Percentiles rank a stretch among this genome's conserved stretches.
Evolutionary conservation across 164 flowering plant genomes (phyloP).

Genomic region (Dillenia turbinata): DNA sequence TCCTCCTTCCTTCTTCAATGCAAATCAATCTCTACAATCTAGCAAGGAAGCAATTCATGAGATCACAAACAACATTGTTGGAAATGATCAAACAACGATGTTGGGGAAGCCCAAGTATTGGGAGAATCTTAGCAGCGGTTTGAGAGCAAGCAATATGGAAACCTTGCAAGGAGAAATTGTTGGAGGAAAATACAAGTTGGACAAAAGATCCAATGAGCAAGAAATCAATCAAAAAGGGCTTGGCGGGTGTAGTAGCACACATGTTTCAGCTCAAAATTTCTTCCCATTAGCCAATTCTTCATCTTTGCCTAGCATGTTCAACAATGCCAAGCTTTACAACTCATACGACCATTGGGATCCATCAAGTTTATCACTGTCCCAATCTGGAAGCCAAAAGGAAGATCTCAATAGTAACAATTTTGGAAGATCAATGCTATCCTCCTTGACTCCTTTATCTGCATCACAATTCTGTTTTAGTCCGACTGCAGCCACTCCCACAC

Average conservation of each 20-base stretch:
- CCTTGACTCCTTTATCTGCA: slow-evolving; percentile 31
- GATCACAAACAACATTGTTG: slow-evolving; percentile 10
- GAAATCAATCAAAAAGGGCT: slow-evolving; percentile 16
- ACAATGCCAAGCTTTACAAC: slow-evolving; percentile 29
- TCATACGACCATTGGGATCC: slow-evolving; percentile 49
- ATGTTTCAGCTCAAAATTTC: slow-evolving; percentile 21
- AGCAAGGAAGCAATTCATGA: slow-evolving; percentile 7
- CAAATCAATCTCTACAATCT: too few relatives aligned
- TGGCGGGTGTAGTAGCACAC: slow-evolving; percentile 16
- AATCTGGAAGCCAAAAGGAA: slow-evolving; percentile 28
- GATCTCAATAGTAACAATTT: slow-evolving; percentile 31
- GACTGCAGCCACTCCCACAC: slow-evolving; percentile 31
- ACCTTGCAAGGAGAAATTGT: slow-evolving; percentile 12
- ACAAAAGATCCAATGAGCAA: slow-evolving; percentile 17
- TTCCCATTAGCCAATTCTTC: slow-evolving; percentile 24
- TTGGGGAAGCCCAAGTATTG: slow-evolving; percentile 19
- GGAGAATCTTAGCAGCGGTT: slow-evolving; percentile 16
- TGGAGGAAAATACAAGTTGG: slow-evolving; percentile 19
- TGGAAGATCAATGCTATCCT: slow-evolving; percentile 25
- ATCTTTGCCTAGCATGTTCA: slow-evolving; percentile 26
- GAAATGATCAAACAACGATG: slow-evolving; percentile 19
- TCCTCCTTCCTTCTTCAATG: too few relatives aligned
- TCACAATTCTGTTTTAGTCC: slow-evolving; percentile 47
- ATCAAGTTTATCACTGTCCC: slow-evolving; percentile 30
- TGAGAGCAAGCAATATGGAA: slow-evolving; percentile 26